Conservation (phyloP, 192 early-diverging fungal species). For the Radiomyces spectabilis region DNA sequence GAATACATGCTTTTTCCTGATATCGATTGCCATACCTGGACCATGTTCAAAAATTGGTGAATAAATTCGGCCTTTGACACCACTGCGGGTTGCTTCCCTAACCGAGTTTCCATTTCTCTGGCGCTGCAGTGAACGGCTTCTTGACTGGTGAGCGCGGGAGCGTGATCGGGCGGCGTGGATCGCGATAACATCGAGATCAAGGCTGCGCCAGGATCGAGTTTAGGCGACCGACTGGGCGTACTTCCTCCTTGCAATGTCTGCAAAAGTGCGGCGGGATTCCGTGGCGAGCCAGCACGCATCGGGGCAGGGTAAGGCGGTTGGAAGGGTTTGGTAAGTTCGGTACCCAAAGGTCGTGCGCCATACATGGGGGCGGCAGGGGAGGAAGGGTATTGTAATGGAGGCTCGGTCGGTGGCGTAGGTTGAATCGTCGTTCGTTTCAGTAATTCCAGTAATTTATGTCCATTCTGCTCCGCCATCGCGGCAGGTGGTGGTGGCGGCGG, state of each 20-base stretch:
- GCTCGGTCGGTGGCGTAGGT: not conserved
- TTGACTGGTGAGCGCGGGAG: constrained; percentile 6
- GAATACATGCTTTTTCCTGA: not conserved
- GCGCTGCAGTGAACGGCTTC: constrained; percentile 7
- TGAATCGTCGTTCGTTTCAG: too few species aligned
- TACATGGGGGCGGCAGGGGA: not conserved
- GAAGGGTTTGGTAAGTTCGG: not conserved
- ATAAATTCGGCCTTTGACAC: constrained; percentile 44
- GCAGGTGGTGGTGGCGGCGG: constrained; percentile 2
- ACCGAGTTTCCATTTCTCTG: constrained; percentile 2
- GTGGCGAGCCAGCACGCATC: not conserved
- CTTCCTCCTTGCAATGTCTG: constrained; percentile 9
- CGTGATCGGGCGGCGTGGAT: too few species aligned
- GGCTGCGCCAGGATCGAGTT: not conserved
- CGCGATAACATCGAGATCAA: too few species aligned
- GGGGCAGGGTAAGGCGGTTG: not conserved
- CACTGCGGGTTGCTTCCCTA: not conserved
- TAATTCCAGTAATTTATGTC: too few species aligned
- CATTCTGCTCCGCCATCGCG: not conserved
- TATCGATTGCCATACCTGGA: constrained; percentile 22
- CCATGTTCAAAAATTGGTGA: constrained; percentile 33
- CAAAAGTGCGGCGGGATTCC: constrained; percentile 8
- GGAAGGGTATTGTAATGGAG: not conserved
- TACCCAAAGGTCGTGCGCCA: not conserved
- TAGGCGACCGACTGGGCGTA: not conserved